Evolutionary conservation across 257 asterid species (phyloP).

Genomic region (Pogostemon cablin): DNA sequence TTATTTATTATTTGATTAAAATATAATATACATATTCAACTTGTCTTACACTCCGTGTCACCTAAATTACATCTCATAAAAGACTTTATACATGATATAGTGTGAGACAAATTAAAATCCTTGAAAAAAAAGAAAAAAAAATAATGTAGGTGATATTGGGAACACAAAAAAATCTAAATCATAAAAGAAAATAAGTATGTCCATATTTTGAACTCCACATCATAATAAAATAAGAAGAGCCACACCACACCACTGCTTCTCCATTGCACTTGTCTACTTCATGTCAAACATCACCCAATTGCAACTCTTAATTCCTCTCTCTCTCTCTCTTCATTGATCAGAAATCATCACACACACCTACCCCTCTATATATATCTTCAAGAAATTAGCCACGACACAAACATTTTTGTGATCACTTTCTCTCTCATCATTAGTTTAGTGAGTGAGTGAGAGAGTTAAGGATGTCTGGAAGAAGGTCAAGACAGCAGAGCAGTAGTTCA

Average conservation of each 20-base stretch:
- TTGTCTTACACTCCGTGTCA: no score
- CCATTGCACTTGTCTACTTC: conserved; percentile 46
- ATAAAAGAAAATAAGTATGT: conserved; percentile 4
- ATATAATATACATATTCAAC: no score
- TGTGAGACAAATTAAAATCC: no score
- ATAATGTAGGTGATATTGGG: conserved; percentile 19
- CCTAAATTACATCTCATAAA: no score
- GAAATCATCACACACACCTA: neutral
- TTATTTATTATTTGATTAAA: no score
- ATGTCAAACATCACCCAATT: conserved; percentile 43
- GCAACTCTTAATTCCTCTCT: no score
- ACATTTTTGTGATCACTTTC: neutral
- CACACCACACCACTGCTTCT: conserved; percentile 38
- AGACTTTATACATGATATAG: no score
- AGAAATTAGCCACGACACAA: no score
- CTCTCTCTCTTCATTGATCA: neutral
- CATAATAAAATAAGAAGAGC: conserved; percentile 21
- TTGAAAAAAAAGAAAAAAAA: no score
- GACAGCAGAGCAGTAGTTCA: conserved; percentile 16
- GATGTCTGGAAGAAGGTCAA: conserved; percentile 49
- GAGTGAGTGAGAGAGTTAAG: neutral
- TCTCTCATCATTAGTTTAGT: neutral
- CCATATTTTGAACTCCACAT: neutral
- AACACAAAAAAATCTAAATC: neutral
- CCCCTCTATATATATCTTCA: neutral